These are phyloP conservation scores for Xylogone sp. DNA, from an alignment of 2,329 filamentous ascomycete species.

Conservation along the genomic window DNA sequence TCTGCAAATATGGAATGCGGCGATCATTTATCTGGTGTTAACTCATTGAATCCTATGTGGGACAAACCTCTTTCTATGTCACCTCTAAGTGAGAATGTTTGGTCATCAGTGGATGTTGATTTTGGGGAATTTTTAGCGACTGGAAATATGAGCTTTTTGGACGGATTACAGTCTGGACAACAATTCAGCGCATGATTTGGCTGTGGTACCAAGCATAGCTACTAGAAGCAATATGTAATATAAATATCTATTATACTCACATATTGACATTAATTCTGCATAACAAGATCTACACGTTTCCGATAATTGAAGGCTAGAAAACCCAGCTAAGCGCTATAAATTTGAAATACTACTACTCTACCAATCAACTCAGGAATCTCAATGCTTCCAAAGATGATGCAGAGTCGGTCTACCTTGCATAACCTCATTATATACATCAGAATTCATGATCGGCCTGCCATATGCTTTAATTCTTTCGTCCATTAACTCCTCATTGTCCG, in stretches of 20 bases:
- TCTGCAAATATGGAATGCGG: neutral
- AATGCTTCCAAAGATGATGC: neutral
- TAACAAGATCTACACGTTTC: too few relatives aligned
- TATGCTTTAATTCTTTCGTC: neutral
- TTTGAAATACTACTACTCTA: too few relatives aligned
- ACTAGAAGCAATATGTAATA: too few relatives aligned
- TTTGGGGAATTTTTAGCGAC: neutral
- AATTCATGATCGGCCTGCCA: neutral
- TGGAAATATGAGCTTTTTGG: neutral
- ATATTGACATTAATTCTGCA: too few relatives aligned
- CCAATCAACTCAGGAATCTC: too few relatives aligned
- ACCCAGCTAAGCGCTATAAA: too few relatives aligned
- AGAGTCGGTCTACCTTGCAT: neutral
- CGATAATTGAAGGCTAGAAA: too few relatives aligned
- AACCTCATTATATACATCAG: neutral
- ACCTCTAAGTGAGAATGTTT: neutral
- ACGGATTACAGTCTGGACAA: neutral
- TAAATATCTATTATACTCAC: too few relatives aligned
- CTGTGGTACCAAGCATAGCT: too few relatives aligned
- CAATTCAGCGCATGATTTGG: neutral
- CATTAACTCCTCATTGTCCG: neutral
- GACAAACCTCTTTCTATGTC: neutral
- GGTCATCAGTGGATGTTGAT: neutral
- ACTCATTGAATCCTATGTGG: neutral
- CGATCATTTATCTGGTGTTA: neutral